phyloP scores from a whole-genome alignment of 2,329 filamentous ascomycete genomes.

The Colletotrichum agaves region DNA sequence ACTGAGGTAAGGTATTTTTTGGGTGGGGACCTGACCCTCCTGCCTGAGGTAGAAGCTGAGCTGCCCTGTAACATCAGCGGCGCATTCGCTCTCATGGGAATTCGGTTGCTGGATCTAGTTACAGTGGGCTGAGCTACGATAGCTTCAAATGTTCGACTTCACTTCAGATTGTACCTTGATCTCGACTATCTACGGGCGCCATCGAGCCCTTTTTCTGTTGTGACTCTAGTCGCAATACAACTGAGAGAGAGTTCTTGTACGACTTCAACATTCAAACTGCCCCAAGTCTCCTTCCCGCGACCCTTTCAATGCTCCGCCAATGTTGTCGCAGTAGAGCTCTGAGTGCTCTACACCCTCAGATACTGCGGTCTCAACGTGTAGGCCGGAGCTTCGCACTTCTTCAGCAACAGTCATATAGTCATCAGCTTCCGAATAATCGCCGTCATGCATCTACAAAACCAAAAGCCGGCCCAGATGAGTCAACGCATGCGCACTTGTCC shows the following conservation, averaged over 20 bases:
- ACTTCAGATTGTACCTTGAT: not conserved
- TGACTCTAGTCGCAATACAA: not conserved
- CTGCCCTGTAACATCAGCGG: constrained; percentile 3
- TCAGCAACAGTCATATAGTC: not conserved
- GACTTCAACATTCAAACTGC: not conserved
- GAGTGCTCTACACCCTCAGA: constrained; percentile 14
- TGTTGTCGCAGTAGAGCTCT: constrained; percentile 32
- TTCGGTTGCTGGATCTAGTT: not conserved
- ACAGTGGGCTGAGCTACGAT: constrained; percentile 29
- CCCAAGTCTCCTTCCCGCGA: not conserved
- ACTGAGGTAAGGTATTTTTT: no score
- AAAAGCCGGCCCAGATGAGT: not conserved
- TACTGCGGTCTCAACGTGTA: not conserved
- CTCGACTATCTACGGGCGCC: not conserved
- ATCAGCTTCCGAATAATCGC: not conserved
- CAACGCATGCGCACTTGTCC: constrained; percentile 12
- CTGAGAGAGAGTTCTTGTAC: not conserved
- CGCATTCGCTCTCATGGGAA: constrained; percentile 2
- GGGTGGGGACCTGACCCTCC: constrained; percentile 42
- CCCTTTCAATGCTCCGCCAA: constrained; percentile 35
- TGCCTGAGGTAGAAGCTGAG: constrained; percentile 32
- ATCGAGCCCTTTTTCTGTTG: not conserved
- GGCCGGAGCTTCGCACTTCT: not conserved
- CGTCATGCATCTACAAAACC: constrained; percentile 11
- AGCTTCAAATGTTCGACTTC: constrained; percentile 27